Evolutionary conservation across 805 yeast species (phyloP).

Genomic region (Candida chilensis): DNA sequence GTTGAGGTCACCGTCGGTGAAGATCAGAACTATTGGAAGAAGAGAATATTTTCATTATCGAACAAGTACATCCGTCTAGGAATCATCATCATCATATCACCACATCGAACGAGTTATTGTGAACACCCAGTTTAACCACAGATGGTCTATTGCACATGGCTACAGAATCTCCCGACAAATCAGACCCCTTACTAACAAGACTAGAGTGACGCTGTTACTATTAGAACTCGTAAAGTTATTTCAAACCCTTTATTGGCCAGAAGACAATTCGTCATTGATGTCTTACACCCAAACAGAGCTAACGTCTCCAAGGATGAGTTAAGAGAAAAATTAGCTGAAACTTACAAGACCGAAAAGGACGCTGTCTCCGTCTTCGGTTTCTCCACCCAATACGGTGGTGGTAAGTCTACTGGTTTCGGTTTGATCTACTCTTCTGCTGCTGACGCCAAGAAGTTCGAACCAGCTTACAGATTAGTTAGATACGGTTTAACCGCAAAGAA

Average conservation of each 20-base stretch:
- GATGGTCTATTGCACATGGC: too few relatives aligned
- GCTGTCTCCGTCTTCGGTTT: constrained; percentile 97
- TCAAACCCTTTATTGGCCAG: constrained; percentile 98
- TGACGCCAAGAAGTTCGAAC: constrained; percentile 98
- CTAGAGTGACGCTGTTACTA: constrained; percentile 98
- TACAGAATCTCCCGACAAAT: too few relatives aligned
- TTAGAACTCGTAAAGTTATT: constrained; percentile 99
- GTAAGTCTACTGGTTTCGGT: constrained; percentile 99
- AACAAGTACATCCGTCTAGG: too few relatives aligned
- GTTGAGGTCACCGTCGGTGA: too few relatives aligned
- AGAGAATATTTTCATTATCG: too few relatives aligned
- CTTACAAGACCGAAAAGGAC: constrained; percentile 88
- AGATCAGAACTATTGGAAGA: too few relatives aligned
- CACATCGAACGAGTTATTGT: too few relatives aligned
- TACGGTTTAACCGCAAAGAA: constrained; percentile 94
- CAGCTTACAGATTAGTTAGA: constrained; percentile 98
- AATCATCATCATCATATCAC: too few relatives aligned
- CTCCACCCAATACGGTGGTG: constrained; percentile 99
- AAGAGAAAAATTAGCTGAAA: constrained; percentile 85
- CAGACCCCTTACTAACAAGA: constrained; percentile 3
- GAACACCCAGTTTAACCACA: too few relatives aligned
- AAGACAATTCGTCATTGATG: constrained; percentile 99
- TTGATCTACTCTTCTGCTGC: constrained; percentile 96
- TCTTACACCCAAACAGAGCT: constrained; percentile 98
- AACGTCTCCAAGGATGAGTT: constrained; percentile 99